A percentile compares a stretch with the other conserved stretches of the same genome.
Conservation (phyloP, 148 eudicot genomes). For the Tetragonia tetragonoides region DNA sequence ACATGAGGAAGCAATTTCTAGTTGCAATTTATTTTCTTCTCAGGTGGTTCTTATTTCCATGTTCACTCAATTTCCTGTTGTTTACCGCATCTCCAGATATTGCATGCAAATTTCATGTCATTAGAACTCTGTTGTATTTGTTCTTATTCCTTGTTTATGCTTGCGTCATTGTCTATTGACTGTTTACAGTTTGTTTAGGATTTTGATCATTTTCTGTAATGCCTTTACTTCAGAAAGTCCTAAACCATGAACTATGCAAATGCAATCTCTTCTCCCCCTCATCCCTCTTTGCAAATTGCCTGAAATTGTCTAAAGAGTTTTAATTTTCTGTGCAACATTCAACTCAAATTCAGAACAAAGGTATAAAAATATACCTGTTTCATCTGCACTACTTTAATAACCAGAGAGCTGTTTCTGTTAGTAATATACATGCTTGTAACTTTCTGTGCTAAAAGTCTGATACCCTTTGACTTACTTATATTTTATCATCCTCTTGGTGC, state of each 20-base stretch:
- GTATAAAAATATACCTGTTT: neutral
- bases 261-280: neutral
- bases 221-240: neutral
- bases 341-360: neutral
- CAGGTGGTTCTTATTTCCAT: too few relatives aligned
- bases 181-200: neutral
- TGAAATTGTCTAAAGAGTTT: neutral
- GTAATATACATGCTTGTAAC: too few relatives aligned
- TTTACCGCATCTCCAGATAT: neutral
- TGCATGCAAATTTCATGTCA: too few relatives aligned
- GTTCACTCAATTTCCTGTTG: neutral
- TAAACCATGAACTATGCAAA: neutral
- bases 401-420: neutral
- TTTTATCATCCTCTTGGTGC: neutral
- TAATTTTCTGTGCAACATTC: neutral
- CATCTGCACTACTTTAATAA: neutral
- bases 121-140: too few relatives aligned
- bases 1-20: too few relatives aligned
- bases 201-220: neutral
- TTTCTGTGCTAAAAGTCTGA: too few relatives aligned
- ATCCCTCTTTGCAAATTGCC: neutral
- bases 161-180: neutral
- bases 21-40: too few relatives aligned
- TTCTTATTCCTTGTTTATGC: neutral
- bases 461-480: neutral